phyloP scores from a whole-genome alignment of 106 monocot species.

The Dendrobium chrysotoxum region DNA sequence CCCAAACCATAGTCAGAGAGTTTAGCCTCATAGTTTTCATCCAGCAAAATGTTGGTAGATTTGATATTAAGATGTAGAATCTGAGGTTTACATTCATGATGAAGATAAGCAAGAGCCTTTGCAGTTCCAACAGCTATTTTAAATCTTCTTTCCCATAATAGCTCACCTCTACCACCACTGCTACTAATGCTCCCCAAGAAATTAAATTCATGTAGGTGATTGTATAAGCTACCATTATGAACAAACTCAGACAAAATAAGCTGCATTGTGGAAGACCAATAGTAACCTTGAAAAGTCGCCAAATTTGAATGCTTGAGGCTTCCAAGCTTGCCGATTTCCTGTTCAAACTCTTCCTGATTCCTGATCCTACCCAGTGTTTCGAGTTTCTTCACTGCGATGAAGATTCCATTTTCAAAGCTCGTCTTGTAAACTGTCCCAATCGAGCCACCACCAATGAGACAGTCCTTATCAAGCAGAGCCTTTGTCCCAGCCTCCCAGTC shows the following conservation, averaged over 20 bases:
- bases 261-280: slow-evolving; percentile 83
- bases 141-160: slow-evolving; percentile 70
- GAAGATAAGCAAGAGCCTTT: slow-evolving; percentile 77
- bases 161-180: slow-evolving; percentile 22
- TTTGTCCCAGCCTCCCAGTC: slow-evolving; percentile 92
- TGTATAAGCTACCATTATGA: slow-evolving; percentile 60
- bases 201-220: slow-evolving; percentile 54
- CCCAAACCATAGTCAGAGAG: slow-evolving; percentile 81
- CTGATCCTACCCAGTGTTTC: slow-evolving; percentile 69
- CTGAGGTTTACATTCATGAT: slow-evolving; percentile 89
- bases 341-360: slow-evolving; percentile 94
- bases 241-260: slow-evolving; percentile 73
- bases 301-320: slow-evolving; percentile 64
- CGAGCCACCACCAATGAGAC: slow-evolving; percentile 65
- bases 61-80: slow-evolving; percentile 90
- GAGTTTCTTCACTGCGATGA: slow-evolving; percentile 88
- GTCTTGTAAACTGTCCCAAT: slow-evolving; percentile 82
- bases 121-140: slow-evolving; percentile 66
- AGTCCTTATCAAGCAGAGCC: slow-evolving; percentile 82
- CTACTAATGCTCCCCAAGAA: background rate
- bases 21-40: slow-evolving; percentile 62
- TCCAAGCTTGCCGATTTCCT: slow-evolving; percentile 69
- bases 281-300: slow-evolving; percentile 78
- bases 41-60: slow-evolving; percentile 76
- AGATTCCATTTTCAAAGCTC: slow-evolving; percentile 54